Evolutionary conservation across 2,329 filamentous ascomycete species (phyloP).

Genomic region (Monosporascus sp.): DNA sequence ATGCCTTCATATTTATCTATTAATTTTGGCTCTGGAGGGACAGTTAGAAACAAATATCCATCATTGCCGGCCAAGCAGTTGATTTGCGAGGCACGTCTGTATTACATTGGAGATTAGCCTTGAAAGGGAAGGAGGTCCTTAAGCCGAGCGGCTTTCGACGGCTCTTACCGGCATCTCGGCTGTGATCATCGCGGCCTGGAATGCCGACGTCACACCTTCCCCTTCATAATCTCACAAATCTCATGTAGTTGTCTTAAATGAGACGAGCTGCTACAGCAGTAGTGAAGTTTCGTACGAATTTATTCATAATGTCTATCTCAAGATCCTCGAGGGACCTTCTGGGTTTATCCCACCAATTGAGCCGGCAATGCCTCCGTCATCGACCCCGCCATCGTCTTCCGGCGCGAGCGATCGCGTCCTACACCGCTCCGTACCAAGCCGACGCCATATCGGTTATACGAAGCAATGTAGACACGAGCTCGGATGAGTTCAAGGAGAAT

Average conservation of each 20-base stretch:
- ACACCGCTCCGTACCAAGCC: constrained; percentile 77
- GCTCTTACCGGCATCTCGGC: constrained; percentile 31
- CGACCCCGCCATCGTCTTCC: constrained; percentile 24
- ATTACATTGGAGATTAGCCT: no score
- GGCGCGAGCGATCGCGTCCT: constrained; percentile 56
- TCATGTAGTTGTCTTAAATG: constrained; percentile 9
- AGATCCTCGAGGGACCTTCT: constrained; percentile 41
- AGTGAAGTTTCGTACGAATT: constrained; percentile 6
- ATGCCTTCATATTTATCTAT: constrained; percentile 35
- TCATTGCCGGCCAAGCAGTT: constrained; percentile 4
- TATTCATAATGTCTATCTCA: constrained; percentile 40
- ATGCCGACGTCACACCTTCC: constrained; percentile 13
- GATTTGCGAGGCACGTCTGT: background rate
- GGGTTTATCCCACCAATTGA: constrained; percentile 38
- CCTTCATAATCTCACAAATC: constrained; percentile 15
- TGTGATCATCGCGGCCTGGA: constrained; percentile 29
- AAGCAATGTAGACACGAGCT: constrained; percentile 69
- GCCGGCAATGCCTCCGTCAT: constrained; percentile 26
- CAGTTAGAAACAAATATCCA: constrained; percentile 4
- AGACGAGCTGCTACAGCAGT: constrained; percentile 8
- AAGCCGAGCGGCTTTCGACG: constrained; percentile 14
- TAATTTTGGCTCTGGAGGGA: background rate
- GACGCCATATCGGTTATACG: constrained; percentile 76
- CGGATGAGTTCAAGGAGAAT: constrained; percentile 78
- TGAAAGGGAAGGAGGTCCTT: constrained; percentile 2